Evolutionary conservation across 225 moss, liverwort and hornwort species (phyloP), one percentile per base, ranked within the genome.

Genomic region (Physcomitrellopsis africana): DNA sequence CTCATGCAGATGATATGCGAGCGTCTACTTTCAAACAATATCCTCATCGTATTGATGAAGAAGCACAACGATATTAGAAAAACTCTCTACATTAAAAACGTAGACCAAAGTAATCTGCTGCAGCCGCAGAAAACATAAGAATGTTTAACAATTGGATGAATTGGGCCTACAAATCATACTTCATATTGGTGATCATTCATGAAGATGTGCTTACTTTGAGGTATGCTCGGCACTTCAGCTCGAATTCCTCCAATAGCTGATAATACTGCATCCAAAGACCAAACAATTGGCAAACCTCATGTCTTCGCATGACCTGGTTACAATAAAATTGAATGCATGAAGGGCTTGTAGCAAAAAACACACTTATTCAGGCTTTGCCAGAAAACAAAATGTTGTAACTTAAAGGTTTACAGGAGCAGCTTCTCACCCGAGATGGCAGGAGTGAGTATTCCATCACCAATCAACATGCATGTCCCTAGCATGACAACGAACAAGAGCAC

Each of bases 391-490:
- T 9, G 59, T 52, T 58, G 60, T 46, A 23, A 43, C 10, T 1
- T 3, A 65, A 14, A 52, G 11, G 45, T 52, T 27, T 19, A 56
- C 2, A 43, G 3, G 47, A 76, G 26, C 69, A 48, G 55, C 49
- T 72, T 65, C 67, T 82, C 41, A 93, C 94, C 92, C 26, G 94
- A 94, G 66, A 94, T 94, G 63, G 94, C 90, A 70, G 91, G 96
- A 73, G 92, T 96, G 11, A 97, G 89, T 66, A 97, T 75, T n/a
- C 96, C 94, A 82, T 97, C 94, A 53, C 96, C 92, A 63, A 97
- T 87, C 52, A 97, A 51, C 96, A 94, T 97, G 79, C 89, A 97
- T 7, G 94, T 97, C 65, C 94, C 92, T 74, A 92, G 41, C 94
- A 97, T 92, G 67, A 91, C 96, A 67, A 92, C 77, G 54, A 90